Evolutionary conservation across 495 filamentous ascomycete species (phyloP), one percentile per base, ranked within the genome.

Genomic region (Penicillium maclennaniae): DNA sequence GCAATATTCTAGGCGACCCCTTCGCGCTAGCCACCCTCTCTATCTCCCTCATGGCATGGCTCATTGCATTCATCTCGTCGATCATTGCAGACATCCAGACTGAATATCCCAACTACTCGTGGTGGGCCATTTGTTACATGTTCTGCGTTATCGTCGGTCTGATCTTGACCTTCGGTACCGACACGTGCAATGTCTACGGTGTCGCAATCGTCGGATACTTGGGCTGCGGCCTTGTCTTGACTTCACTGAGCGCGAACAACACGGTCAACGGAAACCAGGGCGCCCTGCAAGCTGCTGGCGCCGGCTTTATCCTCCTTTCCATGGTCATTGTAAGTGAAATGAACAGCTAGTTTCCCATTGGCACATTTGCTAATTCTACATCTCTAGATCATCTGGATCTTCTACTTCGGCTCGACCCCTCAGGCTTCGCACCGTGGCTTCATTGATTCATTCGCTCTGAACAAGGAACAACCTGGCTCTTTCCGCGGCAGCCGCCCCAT

Each of bases 351-450:
- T 19, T 42, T 1, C 19, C 20, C 7, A 45, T 23, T 7, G 1
- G 0, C 7, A n/a, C 23, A 28, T 10, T 39, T 25, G 45, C 58
- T 69, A 34, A 66, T 47, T 47, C 21, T 10, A 4, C 3, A 15
- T 14, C 12, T 8, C n/a, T 62, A 97, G 92, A 88, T 97, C 62
- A 82, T 97, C 43, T 99, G 93, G 93, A 96, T 97, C 54, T 95
- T 96, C 74, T 96, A 97, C 74, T 99, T 95, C 62, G 93, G 93
- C 51, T 96, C 93, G 7, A 85, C 88, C 2, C 91, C 95, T 6
- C 85, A 89, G 47, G 89, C 92, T n/a, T 78, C 84, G 48, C 88
- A 91, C 56, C 89, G 92, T 50, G 86, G 88, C 37, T 95, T 92
- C 66, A 87, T 97, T 55, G 95, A 99, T 71, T 96, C 92, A 3